phyloP scores from a whole-genome alignment of 768 basidiomycete species.

The Mrakia frigida region DNA sequence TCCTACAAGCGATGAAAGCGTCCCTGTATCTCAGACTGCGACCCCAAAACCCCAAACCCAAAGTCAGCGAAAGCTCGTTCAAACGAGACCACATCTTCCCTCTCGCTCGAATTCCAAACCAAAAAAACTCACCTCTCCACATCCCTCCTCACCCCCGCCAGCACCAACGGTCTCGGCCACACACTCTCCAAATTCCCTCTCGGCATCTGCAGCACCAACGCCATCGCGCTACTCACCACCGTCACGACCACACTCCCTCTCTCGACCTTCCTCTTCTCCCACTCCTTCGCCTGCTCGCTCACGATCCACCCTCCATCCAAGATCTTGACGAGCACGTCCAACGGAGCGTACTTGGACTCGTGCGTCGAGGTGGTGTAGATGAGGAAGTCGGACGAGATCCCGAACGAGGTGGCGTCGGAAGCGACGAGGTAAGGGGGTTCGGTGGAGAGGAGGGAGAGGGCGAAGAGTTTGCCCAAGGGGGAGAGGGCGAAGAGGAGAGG shows the following conservation, averaged over 20 bases:
- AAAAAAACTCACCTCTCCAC: conserved; percentile 59
- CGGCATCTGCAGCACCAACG: conserved; percentile 92
- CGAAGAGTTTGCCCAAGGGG: conserved; percentile 60
- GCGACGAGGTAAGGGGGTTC: conserved; percentile 38
- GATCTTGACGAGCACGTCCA: conserved; percentile 41
- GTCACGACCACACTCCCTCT: conserved; percentile 84
- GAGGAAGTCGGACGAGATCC: conserved; percentile 59
- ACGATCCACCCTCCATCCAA: conserved; percentile 38
- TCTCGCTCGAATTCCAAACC: no score
- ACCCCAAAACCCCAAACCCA: background rate
- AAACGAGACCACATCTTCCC: background rate
- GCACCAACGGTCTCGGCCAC: conserved; percentile 83
- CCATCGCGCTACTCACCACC: conserved; percentile 80
- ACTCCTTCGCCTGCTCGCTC: conserved; percentile 43
- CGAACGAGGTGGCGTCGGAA: conserved; percentile 58
- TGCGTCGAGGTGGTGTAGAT: conserved; percentile 81
- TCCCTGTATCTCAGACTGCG: conserved; percentile 69
- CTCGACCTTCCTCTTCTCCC: conserved; percentile 77
- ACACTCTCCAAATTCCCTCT: conserved; percentile 94
- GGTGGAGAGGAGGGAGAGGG: conserved; percentile 43
- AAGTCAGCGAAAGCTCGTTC: conserved; percentile 13
- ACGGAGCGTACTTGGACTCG: conserved; percentile 67
- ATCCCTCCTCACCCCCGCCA: conserved; percentile 73
- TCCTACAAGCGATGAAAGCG: conserved; percentile 84
- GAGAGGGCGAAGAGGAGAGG: conserved; percentile 61